Percentiles rank a stretch among this genome's conserved stretches.
These are phyloP conservation scores for Infundibulicybe gibba DNA, from an alignment of 768 basidiomycete genomes.

Conservation along the genomic window DNA sequence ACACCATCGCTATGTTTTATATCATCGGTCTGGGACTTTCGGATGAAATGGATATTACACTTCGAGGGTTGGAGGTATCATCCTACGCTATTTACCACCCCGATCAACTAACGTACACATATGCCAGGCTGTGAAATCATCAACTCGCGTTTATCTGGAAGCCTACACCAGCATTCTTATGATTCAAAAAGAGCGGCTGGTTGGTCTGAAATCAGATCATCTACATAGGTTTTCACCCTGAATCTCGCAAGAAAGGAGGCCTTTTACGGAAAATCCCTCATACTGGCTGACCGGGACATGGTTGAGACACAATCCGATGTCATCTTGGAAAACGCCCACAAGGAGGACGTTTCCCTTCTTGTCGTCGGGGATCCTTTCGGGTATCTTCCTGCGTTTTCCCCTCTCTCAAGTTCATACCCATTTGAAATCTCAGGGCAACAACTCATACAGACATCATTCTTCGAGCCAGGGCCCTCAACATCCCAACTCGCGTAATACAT, in stretches of 20 bases:
- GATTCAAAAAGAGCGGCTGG: constrained; percentile 84
- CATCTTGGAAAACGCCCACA: constrained; percentile 77
- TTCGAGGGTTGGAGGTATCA: constrained; percentile 84
- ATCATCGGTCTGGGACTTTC: constrained; percentile 91
- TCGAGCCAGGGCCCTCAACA: constrained; percentile 74
- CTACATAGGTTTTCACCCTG: background rate
- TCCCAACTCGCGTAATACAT: constrained; percentile 86
- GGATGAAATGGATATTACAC: constrained; percentile 93
- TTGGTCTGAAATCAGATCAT: constrained; percentile 31
- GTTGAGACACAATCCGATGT: constrained; percentile 93
- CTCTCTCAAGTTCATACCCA: constrained; percentile 1
- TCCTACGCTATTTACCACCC: background rate
- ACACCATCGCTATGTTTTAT: constrained; percentile 72
- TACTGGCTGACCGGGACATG: constrained; percentile 94
- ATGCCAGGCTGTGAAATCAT: constrained; percentile 70
- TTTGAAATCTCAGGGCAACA: constrained; percentile 62
- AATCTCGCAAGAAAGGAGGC: constrained; percentile 60
- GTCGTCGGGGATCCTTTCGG: constrained; percentile 98
- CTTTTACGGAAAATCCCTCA: constrained; percentile 83
- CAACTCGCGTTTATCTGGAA: constrained; percentile 89
- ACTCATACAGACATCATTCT: constrained; percentile 96
- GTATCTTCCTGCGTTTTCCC: constrained; percentile 33
- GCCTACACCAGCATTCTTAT: constrained; percentile 97
- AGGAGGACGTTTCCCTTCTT: constrained; percentile 80
- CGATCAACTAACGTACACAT: background rate